These are phyloP conservation scores for Phaeosphaeria sp. DNA, from an alignment of 2,329 filamentous ascomycete species.

Conservation along the genomic window DNA sequence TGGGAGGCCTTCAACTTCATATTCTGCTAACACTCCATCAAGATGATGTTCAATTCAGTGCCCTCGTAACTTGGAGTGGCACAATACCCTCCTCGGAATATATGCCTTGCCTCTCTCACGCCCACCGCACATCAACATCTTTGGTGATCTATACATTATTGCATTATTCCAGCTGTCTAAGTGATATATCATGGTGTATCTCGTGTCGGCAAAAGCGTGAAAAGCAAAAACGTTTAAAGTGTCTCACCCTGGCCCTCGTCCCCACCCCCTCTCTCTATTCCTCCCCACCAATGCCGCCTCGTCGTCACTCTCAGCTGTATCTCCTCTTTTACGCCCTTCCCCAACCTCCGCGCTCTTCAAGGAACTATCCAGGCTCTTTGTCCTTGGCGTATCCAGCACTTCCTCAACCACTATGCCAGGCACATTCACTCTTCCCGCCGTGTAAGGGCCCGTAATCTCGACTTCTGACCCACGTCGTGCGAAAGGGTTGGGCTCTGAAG, in stretches of 20 bases:
- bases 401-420: slow-evolving; percentile 18
- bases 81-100: too few species aligned
- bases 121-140: too few species aligned
- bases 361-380: slow-evolving; percentile 31
- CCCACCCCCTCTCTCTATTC: not conserved
- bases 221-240: too few species aligned
- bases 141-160: too few species aligned
- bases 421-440: slow-evolving; percentile 3
- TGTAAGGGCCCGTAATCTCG: slow-evolving; percentile 13
- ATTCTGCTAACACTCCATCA: too few species aligned
- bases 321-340: slow-evolving; percentile 16
- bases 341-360: slow-evolving; percentile 23
- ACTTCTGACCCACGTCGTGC: slow-evolving; percentile 17
- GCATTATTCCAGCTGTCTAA: too few species aligned
- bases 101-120: too few species aligned
- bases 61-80: too few species aligned
- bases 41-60: too few species aligned
- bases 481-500: slow-evolving; percentile 30
- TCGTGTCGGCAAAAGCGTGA: too few species aligned
- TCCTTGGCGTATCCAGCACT: slow-evolving; percentile 7
- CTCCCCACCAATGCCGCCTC: slow-evolving; percentile 26
- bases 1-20: too few species aligned
- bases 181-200: too few species aligned
- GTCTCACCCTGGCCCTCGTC: not conserved
- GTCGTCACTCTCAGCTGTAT: slow-evolving; percentile 27